Percentiles rank a stretch among this genome's conserved stretches.
phyloP scores from a whole-genome alignment of 176 grass and related monocot species.

The Alloteropsis semialata region DNA sequence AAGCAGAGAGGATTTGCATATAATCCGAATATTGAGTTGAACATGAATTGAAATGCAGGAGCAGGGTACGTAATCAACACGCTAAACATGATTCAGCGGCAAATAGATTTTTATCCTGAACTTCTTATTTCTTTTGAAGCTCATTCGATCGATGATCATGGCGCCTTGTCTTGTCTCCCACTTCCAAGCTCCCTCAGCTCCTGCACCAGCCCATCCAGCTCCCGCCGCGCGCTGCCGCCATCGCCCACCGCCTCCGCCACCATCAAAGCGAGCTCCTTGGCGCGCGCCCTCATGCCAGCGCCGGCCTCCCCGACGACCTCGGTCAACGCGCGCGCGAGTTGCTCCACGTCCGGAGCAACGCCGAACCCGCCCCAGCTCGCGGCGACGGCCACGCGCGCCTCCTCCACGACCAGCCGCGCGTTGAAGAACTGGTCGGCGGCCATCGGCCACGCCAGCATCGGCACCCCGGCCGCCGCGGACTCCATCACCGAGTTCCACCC shows the following conservation, averaged over 20 bases:
- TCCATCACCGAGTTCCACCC: constrained; percentile 67
- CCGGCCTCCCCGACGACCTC: not conserved
- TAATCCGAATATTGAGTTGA: not conserved
- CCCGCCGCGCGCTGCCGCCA: not conserved
- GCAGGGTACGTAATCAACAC: not conserved
- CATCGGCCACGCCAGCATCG: constrained; percentile 74
- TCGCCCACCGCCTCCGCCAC: not conserved
- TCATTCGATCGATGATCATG: not conserved
- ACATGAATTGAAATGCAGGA: not conserved
- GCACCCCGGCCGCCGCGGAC: constrained; percentile 40
- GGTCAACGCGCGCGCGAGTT: not conserved
- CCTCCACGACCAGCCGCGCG: constrained; percentile 52
- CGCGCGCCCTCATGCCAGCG: not conserved
- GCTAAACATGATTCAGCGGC: not conserved
- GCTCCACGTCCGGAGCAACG: not conserved
- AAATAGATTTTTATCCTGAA: not conserved
- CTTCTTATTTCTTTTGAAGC: not conserved
- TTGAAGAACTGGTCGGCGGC: constrained; percentile 68
- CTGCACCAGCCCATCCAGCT: not conserved
- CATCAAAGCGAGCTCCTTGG: not conserved
- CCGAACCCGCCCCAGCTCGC: constrained; percentile 7
- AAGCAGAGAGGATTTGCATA: no score
- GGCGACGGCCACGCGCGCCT: constrained; percentile 8
- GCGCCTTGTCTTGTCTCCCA: no score
- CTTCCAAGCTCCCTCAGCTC: no score